Evolutionary conservation across 129 eudicot genomes (phyloP), one percentile per base, ranked within the genome.

Genomic region (Flaveria linearis): DNA sequence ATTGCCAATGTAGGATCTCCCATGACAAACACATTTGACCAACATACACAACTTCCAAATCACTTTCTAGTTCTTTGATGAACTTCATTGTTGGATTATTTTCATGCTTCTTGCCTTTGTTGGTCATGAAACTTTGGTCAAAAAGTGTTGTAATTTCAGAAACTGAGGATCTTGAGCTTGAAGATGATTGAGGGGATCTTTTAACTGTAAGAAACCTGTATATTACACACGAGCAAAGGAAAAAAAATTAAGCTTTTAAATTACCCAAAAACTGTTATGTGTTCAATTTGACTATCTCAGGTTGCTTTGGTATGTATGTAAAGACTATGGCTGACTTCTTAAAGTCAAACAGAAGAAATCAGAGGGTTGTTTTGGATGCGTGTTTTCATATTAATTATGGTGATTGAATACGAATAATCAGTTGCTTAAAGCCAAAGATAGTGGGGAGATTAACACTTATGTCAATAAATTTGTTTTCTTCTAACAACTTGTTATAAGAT

Each of bases 21-120:
- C 99, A 95, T 0, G 99, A 95, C 49, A 95, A 91, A 70, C 99
- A 91, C 94, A 91, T 87, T 71, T 95, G 99, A 25, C 96, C 92
- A n/a, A 95, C 97, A 71, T 95, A 95, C 16, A 91, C 90, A 17
- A 83, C 86, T 69, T 95, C 99, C 53, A 95, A 83, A 66, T 95
- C 97, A 46, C 94, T 84, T 70, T 87, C 82, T 64, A 95, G 57
- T 78, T 95, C 99, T 71, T 82, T 78, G 55, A 85, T 77, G 58
- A 91, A 89, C 77, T 84, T 95, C 47, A 65, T 70, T 73, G 85
- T 85, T 9, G 94, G 96, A 58, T 89, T 90, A 41, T 63, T 76
- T 53, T 84, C 92, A 39, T 67, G 55, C 36, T 86, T 82, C 77
- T 82, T 89, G 68, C 84, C 82, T 79, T 77, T 89, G 61, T 73